Evolutionary conservation across 2,329 filamentous ascomycete species (phyloP), one percentile per base, ranked within the genome.

Genomic region (Paecilomyces formosus): DNA sequence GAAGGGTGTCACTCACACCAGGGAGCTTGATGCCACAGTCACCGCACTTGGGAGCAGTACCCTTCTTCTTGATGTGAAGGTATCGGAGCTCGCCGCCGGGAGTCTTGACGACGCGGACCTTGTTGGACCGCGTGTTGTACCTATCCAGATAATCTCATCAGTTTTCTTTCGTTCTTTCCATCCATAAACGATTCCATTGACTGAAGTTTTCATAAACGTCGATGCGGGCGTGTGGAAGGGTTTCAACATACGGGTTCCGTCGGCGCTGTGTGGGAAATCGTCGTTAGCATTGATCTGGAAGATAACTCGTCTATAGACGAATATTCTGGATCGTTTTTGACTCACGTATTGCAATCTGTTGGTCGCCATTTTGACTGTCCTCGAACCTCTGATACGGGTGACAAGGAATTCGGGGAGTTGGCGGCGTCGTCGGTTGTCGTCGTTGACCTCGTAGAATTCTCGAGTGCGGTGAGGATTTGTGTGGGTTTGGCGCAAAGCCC

Each of bases 51-150:
- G 94, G 94, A 67, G 92, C 89, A 78, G 92, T 96, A 72, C 92
- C 94, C 79, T 88, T 90, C 91, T 99, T 99, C 90, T 97, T 97
- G 85, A 97, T 92, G 88, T 99, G 93, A 73, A 97, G 89, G 78
- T 96, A 88, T 79, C 94, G 88, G 75, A 96, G 88, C 79, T 93
- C 86, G 79, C 94, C 94, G 79, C 94, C 95, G 70, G 95, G 94
- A 70, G 94, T 99, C 87, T 94, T 94, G 81, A 96, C 80, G 75
- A 95, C 85, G 78, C 94, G 89, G 79, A 94, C 93, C 82, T 92
- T 91, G 89, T 99, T 97, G 79, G 90, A 96, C 78, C 84, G 84
- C 79, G 93, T 97, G 88, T 97, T 97, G 90, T 97, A 99, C 78
- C 90, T 94, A 75, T 69, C 64, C 60, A 62, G 57, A 58, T 56